phyloP scores from a whole-genome alignment of 441 rosid genomes.

The Jatropha multifida region DNA sequence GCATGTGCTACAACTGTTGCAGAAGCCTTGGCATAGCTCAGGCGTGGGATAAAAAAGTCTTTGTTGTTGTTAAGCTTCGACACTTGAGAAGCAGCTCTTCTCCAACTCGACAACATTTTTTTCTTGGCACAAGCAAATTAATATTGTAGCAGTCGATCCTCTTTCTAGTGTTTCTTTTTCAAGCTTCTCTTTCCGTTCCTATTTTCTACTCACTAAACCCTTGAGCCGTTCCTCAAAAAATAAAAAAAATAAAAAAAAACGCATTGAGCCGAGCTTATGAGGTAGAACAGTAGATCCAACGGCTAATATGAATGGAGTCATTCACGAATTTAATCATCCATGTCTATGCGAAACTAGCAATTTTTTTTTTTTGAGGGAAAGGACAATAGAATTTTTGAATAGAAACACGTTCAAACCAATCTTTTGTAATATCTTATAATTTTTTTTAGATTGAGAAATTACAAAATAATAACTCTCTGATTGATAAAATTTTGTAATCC shows the following conservation, averaged over 20 bases:
- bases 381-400: too few species aligned
- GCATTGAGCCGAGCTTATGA: conserved; percentile 13
- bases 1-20: conserved; percentile 41
- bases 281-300: not conserved
- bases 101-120: conserved; percentile 62
- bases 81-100: conserved; percentile 39
- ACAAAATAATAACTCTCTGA: too few species aligned
- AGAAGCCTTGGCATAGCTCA: conserved; percentile 40
- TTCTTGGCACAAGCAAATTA: not conserved
- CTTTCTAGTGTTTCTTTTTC: not conserved
- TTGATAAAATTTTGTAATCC: too few species aligned
- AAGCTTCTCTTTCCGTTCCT: not conserved
- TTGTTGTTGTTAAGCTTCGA: conserved; percentile 36
- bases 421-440: too few species aligned
- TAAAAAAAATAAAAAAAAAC: not conserved
- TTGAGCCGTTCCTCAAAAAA: not conserved
- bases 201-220: not conserved
- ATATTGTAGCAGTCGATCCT: not conserved
- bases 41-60: conserved; percentile 33
- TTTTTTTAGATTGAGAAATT: too few species aligned
- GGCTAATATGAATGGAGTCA: not conserved
- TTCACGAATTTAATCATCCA: too few species aligned
- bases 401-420: too few species aligned
- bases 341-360: too few species aligned
- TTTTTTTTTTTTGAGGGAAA: too few species aligned